Evolutionary conservation across 2,329 filamentous ascomycete species (phyloP).

Genomic region (Diaporthe humulicola): DNA sequence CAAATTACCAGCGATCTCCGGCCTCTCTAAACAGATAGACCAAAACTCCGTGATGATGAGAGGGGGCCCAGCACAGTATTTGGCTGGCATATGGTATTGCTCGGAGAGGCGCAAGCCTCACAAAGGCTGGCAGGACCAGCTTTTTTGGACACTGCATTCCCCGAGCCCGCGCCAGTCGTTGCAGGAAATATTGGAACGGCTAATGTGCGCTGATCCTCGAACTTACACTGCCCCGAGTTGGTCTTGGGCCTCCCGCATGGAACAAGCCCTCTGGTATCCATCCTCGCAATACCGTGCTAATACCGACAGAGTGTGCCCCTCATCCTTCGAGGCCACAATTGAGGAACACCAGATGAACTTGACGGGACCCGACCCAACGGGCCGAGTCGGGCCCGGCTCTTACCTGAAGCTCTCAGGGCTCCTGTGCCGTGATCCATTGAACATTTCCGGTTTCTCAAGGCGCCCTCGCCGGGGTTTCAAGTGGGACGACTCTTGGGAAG

Average conservation of each 20-base stretch:
- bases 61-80: neutral
- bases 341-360: neutral
- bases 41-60: neutral
- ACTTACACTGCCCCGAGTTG: neutral
- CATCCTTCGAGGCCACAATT: neutral
- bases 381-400: neutral
- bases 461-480: accelerated
- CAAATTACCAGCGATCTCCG: neutral
- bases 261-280: neutral
- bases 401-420: neutral
- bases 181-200: neutral
- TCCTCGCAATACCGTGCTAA: neutral
- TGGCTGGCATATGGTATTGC: neutral
- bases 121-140: neutral
- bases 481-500: neutral
- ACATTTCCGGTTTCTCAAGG: neutral
- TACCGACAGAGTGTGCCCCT: neutral
- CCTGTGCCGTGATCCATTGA: neutral
- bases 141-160: neutral
- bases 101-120: neutral
- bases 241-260: neutral
- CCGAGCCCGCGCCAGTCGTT: neutral
- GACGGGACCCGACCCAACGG: neutral
- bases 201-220: neutral
- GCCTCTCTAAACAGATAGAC: neutral